Evolutionary conservation across 2,329 filamentous ascomycete genomes (phyloP), one percentile per base, ranked within the genome.

Genomic region (Aspergillus sclerotialis): DNA sequence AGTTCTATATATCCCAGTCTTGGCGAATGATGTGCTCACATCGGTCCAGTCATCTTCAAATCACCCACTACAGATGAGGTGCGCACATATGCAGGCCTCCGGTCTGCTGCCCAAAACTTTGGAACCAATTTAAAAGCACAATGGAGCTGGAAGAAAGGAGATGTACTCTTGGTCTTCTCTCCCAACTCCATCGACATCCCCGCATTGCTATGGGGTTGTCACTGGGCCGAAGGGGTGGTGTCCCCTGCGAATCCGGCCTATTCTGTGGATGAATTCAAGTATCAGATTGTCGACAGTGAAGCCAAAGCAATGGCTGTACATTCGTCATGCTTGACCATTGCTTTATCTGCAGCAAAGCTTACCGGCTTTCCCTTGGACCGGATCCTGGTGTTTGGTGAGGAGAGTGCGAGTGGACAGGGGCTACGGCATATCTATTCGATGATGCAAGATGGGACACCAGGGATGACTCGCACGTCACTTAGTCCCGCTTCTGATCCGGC

Each of bases 91-190:
- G 10, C 9, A 27, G 12, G 12, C 25, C 7, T 27, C 25, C 25
- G 25, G 7, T 13, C 9, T 6, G 12, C 25, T 5, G 9, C 25
- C 9, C 9, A 7, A 12, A 13, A 27, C 9, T 44, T 47, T 14
- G 44, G 44, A 10, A 24, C 32, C 4, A 35, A 39, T 4, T 23
- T 49, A 5, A 28, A 28, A 6, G 15, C 15, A 8, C 24, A 30
- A 16, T 44, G 40, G 42, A 8, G 10, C n/a, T 47, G 40, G 36
- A 4, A 21, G 10, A 50, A 47, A 23, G 40, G 42, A 15, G 42
- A 50, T 16, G 36, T 46, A 2, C 24, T 50, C 9, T 16, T 37
- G 2, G 9, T 49, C 2, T 43, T 46, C 19, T 25, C 46, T 2
- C 41, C 43, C 3, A 49, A 49, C 13, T 24, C 25, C 10, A 37